These are phyloP conservation scores for Cnidoscolus chayamansa DNA, from an alignment of 441 rosid species.

Conservation along the genomic window DNA sequence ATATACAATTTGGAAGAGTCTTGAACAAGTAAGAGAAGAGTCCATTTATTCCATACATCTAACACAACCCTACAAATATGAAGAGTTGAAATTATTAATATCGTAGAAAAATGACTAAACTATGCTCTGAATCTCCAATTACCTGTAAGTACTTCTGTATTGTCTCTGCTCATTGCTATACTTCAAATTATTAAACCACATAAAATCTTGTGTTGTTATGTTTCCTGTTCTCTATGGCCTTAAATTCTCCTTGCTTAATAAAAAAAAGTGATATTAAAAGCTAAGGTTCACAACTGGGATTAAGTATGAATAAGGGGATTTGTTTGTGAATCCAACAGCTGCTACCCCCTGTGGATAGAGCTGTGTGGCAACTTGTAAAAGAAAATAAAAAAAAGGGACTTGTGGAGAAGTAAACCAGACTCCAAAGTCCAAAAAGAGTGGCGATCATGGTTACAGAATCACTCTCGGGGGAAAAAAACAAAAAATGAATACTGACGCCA, in stretches of 20 bases:
- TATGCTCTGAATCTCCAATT: not conserved
- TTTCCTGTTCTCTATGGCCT: not conserved
- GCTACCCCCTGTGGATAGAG: not conserved
- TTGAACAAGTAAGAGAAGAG: not conserved
- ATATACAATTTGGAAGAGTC: not conserved
- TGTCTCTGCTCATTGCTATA: not conserved
- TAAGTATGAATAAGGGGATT: not conserved
- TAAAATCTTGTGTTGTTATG: not conserved
- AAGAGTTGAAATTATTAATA: not conserved
- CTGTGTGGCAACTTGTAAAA: not conserved
- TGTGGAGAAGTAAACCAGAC: not conserved
- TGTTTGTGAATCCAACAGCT: not conserved
- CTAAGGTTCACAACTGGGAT: not conserved
- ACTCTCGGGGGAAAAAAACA: not conserved
- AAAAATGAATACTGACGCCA: too few relatives aligned
- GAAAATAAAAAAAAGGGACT: not conserved
- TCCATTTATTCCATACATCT: not conserved
- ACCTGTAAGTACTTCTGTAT: not conserved
- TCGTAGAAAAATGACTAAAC: not conserved
- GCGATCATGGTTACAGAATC: not conserved
- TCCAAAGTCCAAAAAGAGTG: not conserved
- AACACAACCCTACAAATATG: not conserved
- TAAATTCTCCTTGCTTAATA: not conserved
- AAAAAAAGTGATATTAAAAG: not conserved
- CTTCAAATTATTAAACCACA: not conserved